Evolutionary conservation across 2,329 filamentous ascomycete species (phyloP).

Genomic region (Fusarium sp.): DNA sequence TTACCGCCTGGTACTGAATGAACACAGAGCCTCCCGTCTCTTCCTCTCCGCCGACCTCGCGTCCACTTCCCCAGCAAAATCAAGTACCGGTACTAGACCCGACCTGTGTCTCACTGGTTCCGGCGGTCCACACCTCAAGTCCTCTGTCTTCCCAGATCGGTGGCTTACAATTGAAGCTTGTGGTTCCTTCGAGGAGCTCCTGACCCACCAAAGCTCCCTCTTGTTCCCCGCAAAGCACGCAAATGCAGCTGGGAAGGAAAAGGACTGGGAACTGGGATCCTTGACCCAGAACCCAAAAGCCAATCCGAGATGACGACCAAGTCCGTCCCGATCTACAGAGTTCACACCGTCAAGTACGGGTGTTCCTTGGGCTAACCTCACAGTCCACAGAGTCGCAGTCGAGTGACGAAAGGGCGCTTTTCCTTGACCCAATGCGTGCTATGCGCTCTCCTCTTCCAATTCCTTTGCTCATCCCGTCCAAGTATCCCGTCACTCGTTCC

Average conservation of each 20-base stretch:
- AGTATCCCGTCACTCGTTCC: slow-evolving; percentile 39
- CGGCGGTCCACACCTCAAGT: neutral
- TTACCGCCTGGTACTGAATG: neutral
- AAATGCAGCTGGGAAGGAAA: neutral
- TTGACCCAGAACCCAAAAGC: neutral
- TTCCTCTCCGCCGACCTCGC: slow-evolving; percentile 14
- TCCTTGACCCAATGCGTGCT: slow-evolving; percentile 41
- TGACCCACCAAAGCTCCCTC: slow-evolving; percentile 33
- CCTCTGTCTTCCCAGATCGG: slow-evolving; percentile 31
- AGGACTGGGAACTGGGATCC: slow-evolving; percentile 16
- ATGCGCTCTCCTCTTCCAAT: neutral
- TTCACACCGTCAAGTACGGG: slow-evolving; percentile 44
- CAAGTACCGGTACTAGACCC: slow-evolving; percentile 19
- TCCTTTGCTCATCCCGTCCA: slow-evolving; percentile 23
- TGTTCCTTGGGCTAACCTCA: slow-evolving; percentile 30
- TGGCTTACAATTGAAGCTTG: slow-evolving; percentile 25
- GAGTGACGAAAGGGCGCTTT: slow-evolving; percentile 34
- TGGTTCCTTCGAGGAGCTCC: slow-evolving; percentile 20
- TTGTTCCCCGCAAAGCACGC: slow-evolving; percentile 41
- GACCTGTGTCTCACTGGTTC: slow-evolving; percentile 30
- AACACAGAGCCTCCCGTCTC: neutral
- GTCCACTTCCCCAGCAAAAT: neutral
- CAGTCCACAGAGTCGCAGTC: slow-evolving; percentile 32
- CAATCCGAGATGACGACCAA: slow-evolving; percentile 26
- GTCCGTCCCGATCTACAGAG: slow-evolving; percentile 45